A percentile compares a stretch with the other conserved stretches of the same genome.
Evolutionary conservation across 345 rosid genomes (phyloP).

Genomic region (Populus nigra): DNA sequence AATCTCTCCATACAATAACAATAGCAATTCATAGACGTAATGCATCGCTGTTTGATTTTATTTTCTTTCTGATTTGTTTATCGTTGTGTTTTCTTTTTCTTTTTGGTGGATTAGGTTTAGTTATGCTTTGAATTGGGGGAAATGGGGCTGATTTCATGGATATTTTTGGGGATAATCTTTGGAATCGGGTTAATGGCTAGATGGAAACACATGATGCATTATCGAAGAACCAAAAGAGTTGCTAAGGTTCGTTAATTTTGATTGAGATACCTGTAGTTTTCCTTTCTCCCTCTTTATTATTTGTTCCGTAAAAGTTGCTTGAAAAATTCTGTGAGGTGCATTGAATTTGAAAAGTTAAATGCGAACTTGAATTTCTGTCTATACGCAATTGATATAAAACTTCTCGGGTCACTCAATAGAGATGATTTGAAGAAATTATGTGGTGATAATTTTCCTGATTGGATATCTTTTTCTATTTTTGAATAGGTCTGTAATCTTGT

Average conservation of each 20-base stretch:
- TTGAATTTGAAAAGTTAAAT: background rate
- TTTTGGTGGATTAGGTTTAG: background rate
- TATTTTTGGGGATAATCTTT: conserved; percentile 64
- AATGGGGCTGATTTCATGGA: conserved; percentile 93
- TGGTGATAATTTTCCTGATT: no score
- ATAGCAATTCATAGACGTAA: background rate
- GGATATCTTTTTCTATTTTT: no score
- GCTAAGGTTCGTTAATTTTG: conserved; percentile 53
- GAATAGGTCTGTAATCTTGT: no score
- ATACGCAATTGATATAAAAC: conserved; percentile 91
- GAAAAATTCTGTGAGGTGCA: no score
- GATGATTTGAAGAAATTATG: conserved; percentile 77
- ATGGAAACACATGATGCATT: conserved; percentile 89
- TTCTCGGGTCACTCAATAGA: conserved; percentile 51
- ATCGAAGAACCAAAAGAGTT: conserved; percentile 74
- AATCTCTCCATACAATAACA: background rate
- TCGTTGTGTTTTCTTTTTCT: background rate
- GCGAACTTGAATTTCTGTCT: conserved; percentile 2
- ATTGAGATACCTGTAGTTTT: background rate
- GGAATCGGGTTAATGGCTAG: conserved; percentile 93
- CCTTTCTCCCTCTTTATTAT: background rate
- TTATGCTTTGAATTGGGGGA: conserved; percentile 24
- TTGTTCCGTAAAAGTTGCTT: no score
- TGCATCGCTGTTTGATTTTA: background rate
- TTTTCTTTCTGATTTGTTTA: background rate